Base-by-base conservation (phyloP, 2,329 filamentous ascomycete species). In the Talaromyces sp. region DNA sequence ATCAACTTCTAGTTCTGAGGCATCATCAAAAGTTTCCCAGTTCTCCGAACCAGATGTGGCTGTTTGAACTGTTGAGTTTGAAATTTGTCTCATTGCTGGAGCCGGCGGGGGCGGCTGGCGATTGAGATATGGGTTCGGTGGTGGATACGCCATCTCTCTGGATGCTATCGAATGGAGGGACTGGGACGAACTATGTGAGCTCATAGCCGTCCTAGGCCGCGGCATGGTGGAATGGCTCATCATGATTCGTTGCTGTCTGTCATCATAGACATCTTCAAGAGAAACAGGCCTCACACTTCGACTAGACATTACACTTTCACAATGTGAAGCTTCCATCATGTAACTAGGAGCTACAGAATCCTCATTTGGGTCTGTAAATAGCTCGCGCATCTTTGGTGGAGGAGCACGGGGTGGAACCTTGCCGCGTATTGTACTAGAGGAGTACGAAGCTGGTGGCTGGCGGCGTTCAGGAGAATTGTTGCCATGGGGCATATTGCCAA, bases 1-100 rank as follows among this genome's bases (percentile, higher is more conserved):
- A 69, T 96, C 91, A 22, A 79, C 78, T 69, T 93, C 89, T 0
- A 81, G 80, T 66, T 91, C 89, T 0, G 88, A 91, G 63, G 82
- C 85, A 70, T 96, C 90, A 65, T 94, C 92, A 67, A 94, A 97
- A 9, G 92, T 96, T 74, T 97, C 93, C 93, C 93, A 97, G 72
- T 97, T 97, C 75, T 97, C 93, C 3, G 90, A 96, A 1, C 89
- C 90, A 5, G 89, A 91, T 25, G 89, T 81, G 21, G 81, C 81
- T 1, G 88, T 90, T n/a, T 77, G 77, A 21, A 78, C 75, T 2
- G 77, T 77, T 2, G 89, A 87, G 63, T 85, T 85, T 6, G 87
- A 90, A 15, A 88, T 86, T 65, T 93, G 89, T 50, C 90, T 80
- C 61, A 77, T 80, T 22, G 71, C 69, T 17, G 72, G 71, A 5